Conservation (phyloP, 345 rosid species). For the Eucalyptus dawsonii region DNA sequence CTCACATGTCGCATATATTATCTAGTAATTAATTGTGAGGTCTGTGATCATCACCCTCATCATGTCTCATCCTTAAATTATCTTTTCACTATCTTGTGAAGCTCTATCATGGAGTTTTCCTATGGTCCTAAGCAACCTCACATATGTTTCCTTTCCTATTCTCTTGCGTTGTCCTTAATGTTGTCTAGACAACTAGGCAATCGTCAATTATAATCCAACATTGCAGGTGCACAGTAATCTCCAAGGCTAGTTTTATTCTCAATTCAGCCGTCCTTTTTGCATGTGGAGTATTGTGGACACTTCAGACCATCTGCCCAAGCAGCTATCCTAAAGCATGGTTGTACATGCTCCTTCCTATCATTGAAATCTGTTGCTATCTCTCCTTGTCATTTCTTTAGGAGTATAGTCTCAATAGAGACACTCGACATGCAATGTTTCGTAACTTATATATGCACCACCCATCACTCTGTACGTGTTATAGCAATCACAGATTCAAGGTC, state of each 20-base stretch:
- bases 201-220: neutral
- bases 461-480: neutral
- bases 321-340: neutral
- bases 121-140: neutral
- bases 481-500: neutral
- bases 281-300: neutral
- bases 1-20: neutral
- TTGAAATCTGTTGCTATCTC: neutral
- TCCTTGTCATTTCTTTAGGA: neutral
- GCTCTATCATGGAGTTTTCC: neutral
- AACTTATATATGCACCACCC: neutral
- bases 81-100: neutral
- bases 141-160: neutral
- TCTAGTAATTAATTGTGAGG: neutral
- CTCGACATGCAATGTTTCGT: neutral
- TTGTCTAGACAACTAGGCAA: neutral
- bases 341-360: neutral
- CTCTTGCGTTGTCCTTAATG: neutral
- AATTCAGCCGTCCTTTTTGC: neutral
- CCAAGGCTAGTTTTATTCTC: neutral
- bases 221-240: neutral
- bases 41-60: neutral
- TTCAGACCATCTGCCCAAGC: neutral
- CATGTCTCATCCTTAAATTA: neutral
- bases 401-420: neutral